These are phyloP conservation scores for Biscogniauxia mediterranea DNA, from an alignment of 2,329 filamentous ascomycete genomes.

Conservation along the genomic window DNA sequence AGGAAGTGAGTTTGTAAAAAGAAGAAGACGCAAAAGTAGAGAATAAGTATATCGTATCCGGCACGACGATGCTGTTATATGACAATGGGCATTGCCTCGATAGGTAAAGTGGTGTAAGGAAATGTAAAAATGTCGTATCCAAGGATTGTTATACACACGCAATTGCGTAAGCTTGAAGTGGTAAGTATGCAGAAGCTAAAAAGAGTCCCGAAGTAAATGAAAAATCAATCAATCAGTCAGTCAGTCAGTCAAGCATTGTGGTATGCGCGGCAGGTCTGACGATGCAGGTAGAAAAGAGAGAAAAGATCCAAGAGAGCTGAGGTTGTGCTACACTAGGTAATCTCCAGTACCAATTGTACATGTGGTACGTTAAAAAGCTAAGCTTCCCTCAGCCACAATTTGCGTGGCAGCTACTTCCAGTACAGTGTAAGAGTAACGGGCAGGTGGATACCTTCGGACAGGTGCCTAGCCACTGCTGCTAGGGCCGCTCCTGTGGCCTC, in stretches of 20 bases:
- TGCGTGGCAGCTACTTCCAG: conserved; percentile 8
- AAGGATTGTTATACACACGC: background rate
- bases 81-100: conserved; percentile 7
- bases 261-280: background rate
- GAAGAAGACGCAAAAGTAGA: conserved; percentile 4
- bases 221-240: background rate
- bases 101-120: background rate
- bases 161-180: background rate
- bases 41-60: conserved; percentile 2
- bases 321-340: background rate
- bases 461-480: background rate
- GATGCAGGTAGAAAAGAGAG: background rate
- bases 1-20: background rate
- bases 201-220: background rate
- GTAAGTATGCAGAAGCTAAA: background rate
- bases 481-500: no score
- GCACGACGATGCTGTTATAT: conserved; percentile 3
- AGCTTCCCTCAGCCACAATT: conserved; percentile 13
- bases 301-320: background rate
- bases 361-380: conserved; percentile 8
- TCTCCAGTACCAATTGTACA: background rate
- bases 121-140: background rate
- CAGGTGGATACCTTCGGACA: no score
- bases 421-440: background rate
- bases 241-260: background rate